A percentile compares a stretch with the other conserved stretches of the same genome.
These are phyloP conservation scores for Diaporthe vaccinii DNA, from an alignment of 2,329 filamentous ascomycete genomes.

Conservation along the genomic window DNA sequence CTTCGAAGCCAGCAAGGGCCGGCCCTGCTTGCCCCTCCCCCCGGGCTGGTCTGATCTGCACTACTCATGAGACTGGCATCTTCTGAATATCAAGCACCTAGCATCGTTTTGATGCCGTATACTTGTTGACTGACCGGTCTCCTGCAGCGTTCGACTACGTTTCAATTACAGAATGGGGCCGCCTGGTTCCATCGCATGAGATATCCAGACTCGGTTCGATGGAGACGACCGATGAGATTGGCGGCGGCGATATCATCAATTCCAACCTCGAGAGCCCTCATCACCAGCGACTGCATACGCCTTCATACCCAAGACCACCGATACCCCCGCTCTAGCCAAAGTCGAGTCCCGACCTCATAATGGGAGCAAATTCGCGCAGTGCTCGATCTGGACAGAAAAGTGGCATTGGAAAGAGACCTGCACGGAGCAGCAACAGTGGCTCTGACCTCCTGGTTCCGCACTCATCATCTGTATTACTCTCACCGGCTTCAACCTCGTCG, in stretches of 20 bases:
- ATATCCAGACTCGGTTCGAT: conserved; percentile 30
- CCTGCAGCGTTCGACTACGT: conserved; percentile 30
- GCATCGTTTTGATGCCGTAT: conserved; percentile 24
- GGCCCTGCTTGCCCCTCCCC: conserved; percentile 36
- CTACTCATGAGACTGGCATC: conserved; percentile 33
- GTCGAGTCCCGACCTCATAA: conserved; percentile 43
- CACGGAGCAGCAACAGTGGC: conserved; percentile 41
- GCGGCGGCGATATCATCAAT: conserved; percentile 35
- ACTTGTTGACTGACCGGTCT: conserved; percentile 12
- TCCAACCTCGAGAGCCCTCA: conserved; percentile 23
- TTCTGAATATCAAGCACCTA: conserved; percentile 29
- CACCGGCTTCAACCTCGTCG: conserved; percentile 31
- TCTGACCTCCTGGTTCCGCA: conserved; percentile 26
- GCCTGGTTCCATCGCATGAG: conserved; percentile 37
- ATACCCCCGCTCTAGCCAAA: conserved; percentile 27
- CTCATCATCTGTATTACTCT: conserved; percentile 26
- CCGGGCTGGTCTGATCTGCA: conserved; percentile 27
- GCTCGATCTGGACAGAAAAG: conserved; percentile 50
- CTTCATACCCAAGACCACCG: conserved; percentile 4
- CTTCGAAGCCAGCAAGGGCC: conserved; percentile 38
- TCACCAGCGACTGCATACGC: conserved; percentile 20
- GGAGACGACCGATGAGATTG: conserved; percentile 34
- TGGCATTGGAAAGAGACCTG: conserved; percentile 50
- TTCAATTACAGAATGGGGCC: conserved; percentile 36
- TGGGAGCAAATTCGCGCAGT: conserved; percentile 51